Percentiles rank a stretch among this genome's conserved stretches.
Conservation (phyloP, 768 basidiomycete species). For the Podaxis pistillaris region DNA sequence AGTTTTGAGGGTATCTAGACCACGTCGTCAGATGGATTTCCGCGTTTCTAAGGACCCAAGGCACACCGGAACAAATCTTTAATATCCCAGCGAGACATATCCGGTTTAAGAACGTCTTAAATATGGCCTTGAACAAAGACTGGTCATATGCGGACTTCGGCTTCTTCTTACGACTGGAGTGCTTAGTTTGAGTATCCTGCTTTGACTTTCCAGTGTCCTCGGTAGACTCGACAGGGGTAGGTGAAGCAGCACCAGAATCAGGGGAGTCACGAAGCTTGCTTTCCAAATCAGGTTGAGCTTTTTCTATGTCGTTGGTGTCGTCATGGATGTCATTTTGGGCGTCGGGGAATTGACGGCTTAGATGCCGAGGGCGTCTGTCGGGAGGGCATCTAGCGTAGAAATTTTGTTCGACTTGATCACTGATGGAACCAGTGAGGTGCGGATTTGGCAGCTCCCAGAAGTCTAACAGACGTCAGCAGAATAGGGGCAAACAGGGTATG, state of each 20-base stretch:
- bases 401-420: constrained; percentile 36
- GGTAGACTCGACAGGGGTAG: constrained; percentile 12
- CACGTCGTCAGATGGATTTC: not conserved
- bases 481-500: not conserved
- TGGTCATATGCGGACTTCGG: constrained; percentile 37
- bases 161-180: constrained; percentile 1
- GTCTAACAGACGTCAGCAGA: constrained; percentile 29
- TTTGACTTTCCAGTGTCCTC: not conserved
- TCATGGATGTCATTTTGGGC: not conserved
- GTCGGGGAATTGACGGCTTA: not conserved
- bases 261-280: not conserved
- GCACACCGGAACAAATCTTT: constrained; percentile 41
- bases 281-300: constrained; percentile 4
- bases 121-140: constrained; percentile 48
- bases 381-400: constrained; percentile 46
- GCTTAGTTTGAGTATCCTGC: not conserved
- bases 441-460: constrained; percentile 42
- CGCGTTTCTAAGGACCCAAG: not conserved
- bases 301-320: constrained; percentile 10
- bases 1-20: constrained; percentile 44
- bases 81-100: constrained; percentile 50
- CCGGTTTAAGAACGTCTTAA: constrained; percentile 42
- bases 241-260: not conserved
- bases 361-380: constrained; percentile 31
- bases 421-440: constrained; percentile 31